These are phyloP conservation scores for Arctostaphylos glauca DNA, from an alignment of 148 eudicot species.

Conservation along the genomic window DNA sequence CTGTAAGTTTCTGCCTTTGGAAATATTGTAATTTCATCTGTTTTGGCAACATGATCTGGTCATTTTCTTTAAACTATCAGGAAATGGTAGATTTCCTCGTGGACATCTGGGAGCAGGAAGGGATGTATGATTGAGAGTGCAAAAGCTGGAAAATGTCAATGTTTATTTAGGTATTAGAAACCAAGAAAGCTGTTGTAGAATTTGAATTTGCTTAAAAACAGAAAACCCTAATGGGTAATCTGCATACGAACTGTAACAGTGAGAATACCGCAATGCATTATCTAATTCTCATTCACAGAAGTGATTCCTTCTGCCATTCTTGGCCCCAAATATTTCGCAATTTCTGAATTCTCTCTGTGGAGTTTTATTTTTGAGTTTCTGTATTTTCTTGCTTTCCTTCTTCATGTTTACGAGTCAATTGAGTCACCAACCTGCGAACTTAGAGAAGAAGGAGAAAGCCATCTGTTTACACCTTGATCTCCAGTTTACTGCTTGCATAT, in stretches of 20 bases:
- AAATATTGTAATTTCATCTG: neutral
- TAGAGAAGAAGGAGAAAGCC: too few species aligned
- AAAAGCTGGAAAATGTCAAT: neutral
- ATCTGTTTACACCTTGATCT: too few species aligned
- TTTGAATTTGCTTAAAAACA: neutral
- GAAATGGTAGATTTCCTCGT: constrained; percentile 89
- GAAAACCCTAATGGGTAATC: neutral
- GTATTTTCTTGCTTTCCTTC: neutral
- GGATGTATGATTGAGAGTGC: constrained; percentile 64
- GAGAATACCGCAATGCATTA: neutral
- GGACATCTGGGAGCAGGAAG: constrained; percentile 85
- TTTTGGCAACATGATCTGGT: neutral
- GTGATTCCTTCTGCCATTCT: neutral
- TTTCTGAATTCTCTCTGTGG: neutral
- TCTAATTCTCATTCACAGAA: too few species aligned
- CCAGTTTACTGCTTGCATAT: too few species aligned
- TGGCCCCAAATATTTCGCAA: neutral
- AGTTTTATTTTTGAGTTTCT: neutral
- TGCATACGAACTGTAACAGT: neutral
- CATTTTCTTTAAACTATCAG: constrained; percentile 27
- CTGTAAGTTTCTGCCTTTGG: constrained; percentile 42
- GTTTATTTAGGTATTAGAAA: neutral
- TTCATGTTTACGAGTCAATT: too few species aligned
- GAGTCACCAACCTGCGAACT: too few species aligned
- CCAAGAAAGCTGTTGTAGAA: constrained; percentile 10